A percentile compares a stretch with the other conserved stretches of the same genome.
These are phyloP conservation scores for Akanthomyces dipterigenus DNA, from an alignment of 2,329 filamentous ascomycete genomes.

Conservation along the genomic window DNA sequence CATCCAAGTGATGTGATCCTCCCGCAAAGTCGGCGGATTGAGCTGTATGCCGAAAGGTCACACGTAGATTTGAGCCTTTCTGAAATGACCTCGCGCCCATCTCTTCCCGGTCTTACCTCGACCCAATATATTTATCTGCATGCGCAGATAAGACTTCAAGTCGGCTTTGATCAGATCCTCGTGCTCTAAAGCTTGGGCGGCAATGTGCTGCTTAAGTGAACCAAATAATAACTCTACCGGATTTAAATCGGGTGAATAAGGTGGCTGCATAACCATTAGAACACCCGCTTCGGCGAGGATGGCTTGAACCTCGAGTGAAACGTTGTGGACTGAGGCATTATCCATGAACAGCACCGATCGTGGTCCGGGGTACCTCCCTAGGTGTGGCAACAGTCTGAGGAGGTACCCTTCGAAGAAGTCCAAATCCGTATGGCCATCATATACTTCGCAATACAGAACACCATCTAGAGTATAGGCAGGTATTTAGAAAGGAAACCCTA, in stretches of 20 bases:
- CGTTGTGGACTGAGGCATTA: conserved; percentile 16
- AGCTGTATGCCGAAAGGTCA: neutral
- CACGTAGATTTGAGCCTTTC: conserved; percentile 1
- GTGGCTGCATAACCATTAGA: conserved; percentile 12
- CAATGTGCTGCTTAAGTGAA: conserved; percentile 16
- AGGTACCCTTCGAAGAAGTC: neutral
- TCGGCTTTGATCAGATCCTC: conserved; percentile 17
- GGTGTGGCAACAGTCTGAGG: conserved; percentile 14
- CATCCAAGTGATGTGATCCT: neutral
- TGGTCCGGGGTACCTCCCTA: conserved; percentile 14
- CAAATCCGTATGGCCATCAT: neutral
- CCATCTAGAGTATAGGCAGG: conserved; percentile 11
- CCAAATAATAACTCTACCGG: conserved; percentile 16
- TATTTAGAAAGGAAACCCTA: conserved; percentile 7
- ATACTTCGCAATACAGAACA: neutral
- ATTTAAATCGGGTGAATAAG: conserved; percentile 14
- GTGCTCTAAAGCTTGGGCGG: conserved; percentile 14
- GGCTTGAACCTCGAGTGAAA: conserved; percentile 13
- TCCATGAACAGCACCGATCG: conserved; percentile 18
- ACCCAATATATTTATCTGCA: conserved; percentile 15
- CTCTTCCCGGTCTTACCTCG: conserved; percentile 6
- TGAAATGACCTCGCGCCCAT: conserved; percentile 16
- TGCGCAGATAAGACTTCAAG: conserved; percentile 17
- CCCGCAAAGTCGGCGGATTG: too few species aligned
- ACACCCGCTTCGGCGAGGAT: conserved; percentile 13